phyloP scores from a whole-genome alignment of 2,329 filamentous ascomycete genomes.

The Mycosphaerella arachidis region DNA sequence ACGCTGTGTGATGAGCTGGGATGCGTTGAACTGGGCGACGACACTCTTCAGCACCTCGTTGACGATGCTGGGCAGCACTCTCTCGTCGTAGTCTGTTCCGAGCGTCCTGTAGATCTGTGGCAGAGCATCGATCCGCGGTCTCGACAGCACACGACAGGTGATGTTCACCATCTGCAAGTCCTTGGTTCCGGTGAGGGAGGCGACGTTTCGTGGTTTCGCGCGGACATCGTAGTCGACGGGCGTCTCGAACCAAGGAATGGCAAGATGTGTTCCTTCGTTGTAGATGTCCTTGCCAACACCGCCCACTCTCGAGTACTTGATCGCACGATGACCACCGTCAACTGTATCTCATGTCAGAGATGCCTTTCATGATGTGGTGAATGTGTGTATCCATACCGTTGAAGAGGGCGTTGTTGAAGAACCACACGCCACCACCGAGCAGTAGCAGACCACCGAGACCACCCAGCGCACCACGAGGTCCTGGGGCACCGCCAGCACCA shows the following conservation, averaged over 20 bases:
- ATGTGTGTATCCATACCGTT: conserved; percentile 50
- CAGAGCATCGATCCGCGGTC: conserved; percentile 79
- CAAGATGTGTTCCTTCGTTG: conserved; percentile 90
- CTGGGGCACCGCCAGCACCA: conserved; percentile 44
- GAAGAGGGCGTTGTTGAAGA: conserved; percentile 62
- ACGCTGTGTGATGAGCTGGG: conserved; percentile 97
- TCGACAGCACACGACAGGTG: conserved; percentile 95
- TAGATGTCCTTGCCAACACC: conserved; percentile 98
- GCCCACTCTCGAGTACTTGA: conserved; percentile 87
- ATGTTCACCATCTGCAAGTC: conserved; percentile 99
- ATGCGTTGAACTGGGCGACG: conserved; percentile 97
- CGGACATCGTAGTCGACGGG: conserved; percentile 96
- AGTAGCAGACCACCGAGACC: conserved; percentile 52
- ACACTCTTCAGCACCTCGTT: conserved; percentile 99
- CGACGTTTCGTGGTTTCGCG: conserved; percentile 93
- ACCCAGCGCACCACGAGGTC: conserved; percentile 50
- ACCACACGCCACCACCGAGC: conserved; percentile 50
- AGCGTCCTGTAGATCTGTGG: conserved; percentile 97
- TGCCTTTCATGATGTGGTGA: neutral
- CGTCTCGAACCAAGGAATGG: conserved; percentile 95
- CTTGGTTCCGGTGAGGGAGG: conserved; percentile 96
- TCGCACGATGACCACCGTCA: conserved; percentile 96
- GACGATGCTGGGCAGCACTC: conserved; percentile 95
- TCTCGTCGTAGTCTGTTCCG: conserved; percentile 93
- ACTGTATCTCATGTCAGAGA: conserved; percentile 45